These are phyloP conservation scores for Ceratocystis huliohia DNA, from an alignment of 2,329 filamentous ascomycete species.

Conservation along the genomic window DNA sequence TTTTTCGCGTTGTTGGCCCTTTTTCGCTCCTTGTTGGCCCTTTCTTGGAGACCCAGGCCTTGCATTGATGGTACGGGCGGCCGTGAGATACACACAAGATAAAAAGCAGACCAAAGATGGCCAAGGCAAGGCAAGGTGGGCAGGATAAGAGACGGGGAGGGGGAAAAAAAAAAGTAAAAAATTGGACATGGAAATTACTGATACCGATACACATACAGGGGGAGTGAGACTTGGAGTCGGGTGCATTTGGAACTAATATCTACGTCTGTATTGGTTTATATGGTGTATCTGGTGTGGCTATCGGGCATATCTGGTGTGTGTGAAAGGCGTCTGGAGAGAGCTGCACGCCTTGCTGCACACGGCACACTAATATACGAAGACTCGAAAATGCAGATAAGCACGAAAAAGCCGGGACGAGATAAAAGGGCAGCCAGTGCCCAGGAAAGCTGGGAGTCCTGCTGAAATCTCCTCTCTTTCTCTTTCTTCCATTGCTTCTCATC, in stretches of 20 bases:
- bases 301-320: neutral
- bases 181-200: neutral
- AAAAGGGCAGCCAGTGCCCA: neutral
- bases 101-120: neutral
- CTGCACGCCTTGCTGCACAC: neutral
- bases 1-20: neutral
- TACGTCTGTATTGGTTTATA: neutral
- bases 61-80: neutral
- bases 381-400: neutral
- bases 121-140: neutral
- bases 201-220: slow-evolving; percentile 1
- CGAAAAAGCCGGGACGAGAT: neutral
- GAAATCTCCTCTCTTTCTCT: slow-evolving; percentile 8
- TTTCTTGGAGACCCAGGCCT: neutral
- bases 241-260: neutral
- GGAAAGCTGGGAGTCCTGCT: neutral
- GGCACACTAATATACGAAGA: neutral
- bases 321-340: neutral
- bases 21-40: no score
- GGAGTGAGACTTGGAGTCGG: slow-evolving; percentile 3
- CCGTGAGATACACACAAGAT: neutral
- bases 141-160: no score
- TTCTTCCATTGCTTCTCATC: neutral
- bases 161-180: neutral
- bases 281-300: neutral